A percentile compares a stretch with the other conserved stretches of the same genome.
phyloP scores from a whole-genome alignment of 495 filamentous ascomycete genomes.

The Trichoderma gamsii region DNA sequence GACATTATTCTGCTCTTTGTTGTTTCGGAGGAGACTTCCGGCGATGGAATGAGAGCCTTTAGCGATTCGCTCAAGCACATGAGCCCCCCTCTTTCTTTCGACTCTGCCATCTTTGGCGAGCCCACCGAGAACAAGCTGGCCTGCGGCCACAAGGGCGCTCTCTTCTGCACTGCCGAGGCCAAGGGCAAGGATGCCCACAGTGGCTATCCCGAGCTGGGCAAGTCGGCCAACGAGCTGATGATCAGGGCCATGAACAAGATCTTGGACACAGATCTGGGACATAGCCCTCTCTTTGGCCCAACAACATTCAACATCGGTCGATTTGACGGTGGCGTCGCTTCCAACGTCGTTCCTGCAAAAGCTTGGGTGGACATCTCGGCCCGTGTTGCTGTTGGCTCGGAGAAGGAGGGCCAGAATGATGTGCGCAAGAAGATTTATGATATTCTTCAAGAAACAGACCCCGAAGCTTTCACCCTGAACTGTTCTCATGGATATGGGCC shows the following conservation, averaged over 20 bases:
- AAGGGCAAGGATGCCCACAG: conserved; percentile 77
- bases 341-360: conserved; percentile 74
- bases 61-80: conserved; percentile 46
- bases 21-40: conserved; percentile 76
- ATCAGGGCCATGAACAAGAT: conserved; percentile 60
- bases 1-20: conserved; percentile 77
- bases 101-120: conserved; percentile 80
- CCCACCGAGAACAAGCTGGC: conserved; percentile 84
- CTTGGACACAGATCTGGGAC: conserved; percentile 61
- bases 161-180: conserved; percentile 56
- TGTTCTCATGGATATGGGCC: conserved; percentile 62
- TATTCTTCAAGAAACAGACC: conserved; percentile 50
- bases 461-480: conserved; percentile 53
- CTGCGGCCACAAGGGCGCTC: conserved; percentile 81
- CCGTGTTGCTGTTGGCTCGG: conserved; percentile 67
- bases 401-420: conserved; percentile 45
- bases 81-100: conserved; percentile 32
- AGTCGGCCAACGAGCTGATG: conserved; percentile 69
- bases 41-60: conserved; percentile 76
- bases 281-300: conserved; percentile 68
- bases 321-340: conserved; percentile 75
- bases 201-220: conserved; percentile 82
- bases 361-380: conserved; percentile 63
- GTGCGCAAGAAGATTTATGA: conserved; percentile 51
- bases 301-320: conserved; percentile 82